Conservation (phyloP, 129 eudicot genomes). For the Mikania micrantha region DNA sequence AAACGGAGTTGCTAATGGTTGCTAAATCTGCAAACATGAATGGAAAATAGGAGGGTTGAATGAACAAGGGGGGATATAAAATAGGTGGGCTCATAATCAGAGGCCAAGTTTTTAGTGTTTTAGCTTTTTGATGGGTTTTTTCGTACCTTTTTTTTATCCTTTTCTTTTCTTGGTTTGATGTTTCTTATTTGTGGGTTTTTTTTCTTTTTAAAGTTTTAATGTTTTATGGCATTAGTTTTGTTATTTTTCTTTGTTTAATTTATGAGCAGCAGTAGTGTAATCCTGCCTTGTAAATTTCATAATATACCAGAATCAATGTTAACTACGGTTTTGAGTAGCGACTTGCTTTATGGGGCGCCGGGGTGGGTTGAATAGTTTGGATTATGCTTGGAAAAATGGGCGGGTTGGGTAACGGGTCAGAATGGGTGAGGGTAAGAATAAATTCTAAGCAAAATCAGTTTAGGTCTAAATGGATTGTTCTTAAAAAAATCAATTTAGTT, state of each 20-base stretch:
- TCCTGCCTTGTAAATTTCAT: slow-evolving; percentile 20
- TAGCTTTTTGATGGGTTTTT: neutral
- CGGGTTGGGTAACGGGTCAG: too few species aligned
- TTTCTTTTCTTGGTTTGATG: slow-evolving; percentile 7
- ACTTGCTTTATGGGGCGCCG: too few species aligned
- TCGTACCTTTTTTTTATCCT: neutral
- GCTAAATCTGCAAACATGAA: slow-evolving; percentile 21
- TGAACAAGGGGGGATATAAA: slow-evolving; percentile 8
- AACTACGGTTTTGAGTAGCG: too few species aligned
- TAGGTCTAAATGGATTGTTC: too few species aligned
- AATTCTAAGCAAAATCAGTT: too few species aligned
- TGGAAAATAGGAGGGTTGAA: neutral
- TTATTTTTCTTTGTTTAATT: neutral
- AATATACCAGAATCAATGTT: too few species aligned
- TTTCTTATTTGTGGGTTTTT: neutral
- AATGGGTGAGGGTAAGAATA: too few species aligned
- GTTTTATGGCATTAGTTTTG: neutral
- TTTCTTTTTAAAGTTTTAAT: neutral
- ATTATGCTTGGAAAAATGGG: too few species aligned
- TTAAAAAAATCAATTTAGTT: too few species aligned
- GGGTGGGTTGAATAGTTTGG: too few species aligned
- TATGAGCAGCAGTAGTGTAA: neutral
- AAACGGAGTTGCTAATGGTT: slow-evolving; percentile 24
- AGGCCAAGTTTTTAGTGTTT: slow-evolving; percentile 2
- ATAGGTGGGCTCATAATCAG: slow-evolving; percentile 17